Base-by-base conservation (phyloP, 2,329 filamentous ascomycete genomes). In the Phoma herbarum region DNA sequence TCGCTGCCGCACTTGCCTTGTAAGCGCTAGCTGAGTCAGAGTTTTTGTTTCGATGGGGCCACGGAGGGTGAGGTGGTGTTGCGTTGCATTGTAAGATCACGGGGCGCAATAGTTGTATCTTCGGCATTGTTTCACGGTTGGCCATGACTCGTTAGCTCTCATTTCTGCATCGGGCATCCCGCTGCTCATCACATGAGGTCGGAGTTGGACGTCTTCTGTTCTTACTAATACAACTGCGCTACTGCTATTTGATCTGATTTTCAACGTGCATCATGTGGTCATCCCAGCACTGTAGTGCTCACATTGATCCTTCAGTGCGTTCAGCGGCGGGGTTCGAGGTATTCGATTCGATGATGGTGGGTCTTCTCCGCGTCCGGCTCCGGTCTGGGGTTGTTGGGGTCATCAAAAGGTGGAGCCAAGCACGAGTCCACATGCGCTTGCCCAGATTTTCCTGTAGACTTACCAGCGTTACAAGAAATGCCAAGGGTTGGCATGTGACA, bases 1-100 rank as follows among this genome's bases (percentile, higher is more conserved):
- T 71, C 20, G 68, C 61, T 47, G 68, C 65, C 20, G 69, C 65
- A 23, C 53, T 74, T 52, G 69, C 65, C 18, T 56, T 72, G 42
- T 73, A 65, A 60, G 45, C 35, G 16, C 56, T 59, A 54, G 41
- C 28, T 46, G 20, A n/a, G 56, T 50, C 31, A 54, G 22, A 42
- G 26, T 16, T 26, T 54, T 41, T 29, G n/a, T 44, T 44, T 14
- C 23, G 31, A 50, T 46, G 56, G 50, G 56, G 39, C 44, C 37
- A 49, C 49, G 37, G 49, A 39, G 29, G 16, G n/a, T 58, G 56
- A n/a, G n/a, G n/a, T n/a, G n/a, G n/a, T n/a, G n/a, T n/a, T n/a
- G 31, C 49, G 43, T 58, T 53, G 56, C 39, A 50, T 53, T 42
- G 52, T 41, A 48, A 56, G 25, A 33, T 50, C 39, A 53, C 45